Conservation (phyloP, 176 grass and related monocot species). For the Carex kokanica region DNA sequence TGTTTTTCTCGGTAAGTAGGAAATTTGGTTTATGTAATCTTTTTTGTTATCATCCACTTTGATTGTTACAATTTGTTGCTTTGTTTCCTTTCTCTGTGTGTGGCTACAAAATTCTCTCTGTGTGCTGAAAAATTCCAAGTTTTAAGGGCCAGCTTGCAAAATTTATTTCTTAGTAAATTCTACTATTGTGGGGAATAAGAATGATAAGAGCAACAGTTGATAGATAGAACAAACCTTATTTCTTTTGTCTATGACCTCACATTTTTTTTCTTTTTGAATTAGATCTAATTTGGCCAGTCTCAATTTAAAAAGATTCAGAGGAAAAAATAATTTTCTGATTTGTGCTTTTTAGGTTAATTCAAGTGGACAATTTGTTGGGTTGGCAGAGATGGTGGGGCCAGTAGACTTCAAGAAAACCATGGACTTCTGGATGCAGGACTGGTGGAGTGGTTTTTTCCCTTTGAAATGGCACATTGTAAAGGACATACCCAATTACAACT, state of each 20-base stretch:
- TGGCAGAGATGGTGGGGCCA: slow-evolving; percentile 87
- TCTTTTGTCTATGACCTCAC: not conserved
- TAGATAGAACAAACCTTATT: not conserved
- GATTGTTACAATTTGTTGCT: not conserved
- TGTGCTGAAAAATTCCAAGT: not conserved
- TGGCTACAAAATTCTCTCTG: slow-evolving; percentile 1
- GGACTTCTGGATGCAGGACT: slow-evolving; percentile 71
- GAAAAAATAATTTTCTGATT: not conserved
- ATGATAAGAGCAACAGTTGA: slow-evolving; percentile 4
- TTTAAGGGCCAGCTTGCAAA: not conserved
- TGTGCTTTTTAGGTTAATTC: slow-evolving; percentile 73
- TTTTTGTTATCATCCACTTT: slow-evolving; percentile 18
- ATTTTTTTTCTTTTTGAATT: not conserved
- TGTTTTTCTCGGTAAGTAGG: slow-evolving; percentile 81
- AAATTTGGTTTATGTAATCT: slow-evolving; percentile 11
- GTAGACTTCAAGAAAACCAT: slow-evolving; percentile 85
- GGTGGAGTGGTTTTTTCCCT: slow-evolving; percentile 85
- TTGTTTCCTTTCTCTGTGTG: slow-evolving; percentile 18
- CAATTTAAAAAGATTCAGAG: not conserved
- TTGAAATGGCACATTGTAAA: slow-evolving; percentile 77
- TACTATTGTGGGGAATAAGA: slow-evolving; percentile 18
- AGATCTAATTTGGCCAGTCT: not conserved
- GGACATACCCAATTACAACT: slow-evolving; percentile 64
- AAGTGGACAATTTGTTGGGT: slow-evolving; percentile 84
- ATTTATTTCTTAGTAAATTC: slow-evolving; percentile 22